A percentile compares a stretch with the other conserved stretches of the same genome.
These are phyloP conservation scores for Gremmenia infestans DNA, from an alignment of 2,329 filamentous ascomycete genomes.

Conservation along the genomic window DNA sequence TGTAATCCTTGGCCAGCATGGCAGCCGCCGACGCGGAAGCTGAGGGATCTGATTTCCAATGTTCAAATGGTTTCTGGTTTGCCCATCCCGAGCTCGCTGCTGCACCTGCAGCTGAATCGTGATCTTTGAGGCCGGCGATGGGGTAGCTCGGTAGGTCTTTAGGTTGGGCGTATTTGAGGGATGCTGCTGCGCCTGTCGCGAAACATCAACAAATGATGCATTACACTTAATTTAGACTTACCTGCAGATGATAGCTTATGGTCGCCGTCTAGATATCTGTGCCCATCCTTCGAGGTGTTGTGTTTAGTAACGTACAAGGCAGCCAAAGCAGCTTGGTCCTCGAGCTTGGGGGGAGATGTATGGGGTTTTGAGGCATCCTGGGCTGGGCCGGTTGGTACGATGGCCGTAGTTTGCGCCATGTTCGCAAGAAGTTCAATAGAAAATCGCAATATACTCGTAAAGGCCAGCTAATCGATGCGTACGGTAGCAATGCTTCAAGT, in stretches of 20 bases:
- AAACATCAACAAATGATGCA: constrained; percentile 1
- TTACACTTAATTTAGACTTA: constrained; percentile 31
- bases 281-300: constrained; percentile 13
- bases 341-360: constrained; percentile 27
- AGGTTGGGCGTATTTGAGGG: constrained; percentile 67
- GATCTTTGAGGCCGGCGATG: constrained; percentile 53
- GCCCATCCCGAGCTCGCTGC: constrained; percentile 72
- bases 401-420: constrained; percentile 14
- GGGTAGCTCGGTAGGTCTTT: constrained; percentile 72
- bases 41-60: constrained; percentile 61
- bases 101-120: constrained; percentile 60
- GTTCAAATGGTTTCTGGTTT: constrained; percentile 59
- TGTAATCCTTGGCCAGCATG: constrained; percentile 54
- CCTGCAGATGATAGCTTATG: constrained; percentile 53
- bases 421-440: background rate
- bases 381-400: constrained; percentile 15
- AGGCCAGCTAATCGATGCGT: background rate
- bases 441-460: no score
- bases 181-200: constrained; percentile 49
- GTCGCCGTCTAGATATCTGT: constrained; percentile 41
- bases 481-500: background rate
- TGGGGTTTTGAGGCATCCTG: constrained; percentile 16
- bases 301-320: constrained; percentile 51
- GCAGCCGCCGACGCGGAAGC: constrained; percentile 57
- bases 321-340: constrained; percentile 52